A percentile compares a stretch with the other conserved stretches of the same genome.
Evolutionary conservation across 495 filamentous ascomycete species (phyloP).

Genomic region (Chaetomium fimeti): DNA sequence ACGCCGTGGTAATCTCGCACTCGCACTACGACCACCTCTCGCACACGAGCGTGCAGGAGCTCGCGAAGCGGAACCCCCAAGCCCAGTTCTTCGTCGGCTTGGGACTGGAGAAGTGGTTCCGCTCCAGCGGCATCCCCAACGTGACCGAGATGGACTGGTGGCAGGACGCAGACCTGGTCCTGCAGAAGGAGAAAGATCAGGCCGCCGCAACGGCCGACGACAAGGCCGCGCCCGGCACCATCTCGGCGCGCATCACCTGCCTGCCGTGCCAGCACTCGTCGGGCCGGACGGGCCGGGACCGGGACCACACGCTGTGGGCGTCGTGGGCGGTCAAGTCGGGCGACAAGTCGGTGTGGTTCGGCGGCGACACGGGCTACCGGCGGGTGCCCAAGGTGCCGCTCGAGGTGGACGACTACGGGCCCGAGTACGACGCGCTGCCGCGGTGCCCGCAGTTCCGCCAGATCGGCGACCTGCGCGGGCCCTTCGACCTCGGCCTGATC

Average conservation of each 20-base stretch:
- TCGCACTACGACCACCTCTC: conserved; percentile 95
- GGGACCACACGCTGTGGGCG: conserved; percentile 75
- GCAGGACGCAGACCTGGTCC: conserved; percentile 72
- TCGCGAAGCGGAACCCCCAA: conserved; percentile 69
- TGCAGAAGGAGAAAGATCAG: conserved; percentile 42
- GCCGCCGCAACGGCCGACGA: neutral
- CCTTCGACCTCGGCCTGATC: conserved; percentile 90
- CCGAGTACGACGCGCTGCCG: conserved; percentile 65
- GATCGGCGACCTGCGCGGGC: conserved; percentile 76
- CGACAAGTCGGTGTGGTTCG: conserved; percentile 72
- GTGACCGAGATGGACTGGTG: conserved; percentile 96
- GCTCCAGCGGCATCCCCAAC: conserved; percentile 60
- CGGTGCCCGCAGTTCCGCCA: conserved; percentile 83
- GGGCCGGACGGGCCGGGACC: conserved; percentile 66
- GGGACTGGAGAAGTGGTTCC: conserved; percentile 88
- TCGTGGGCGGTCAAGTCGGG: conserved; percentile 81
- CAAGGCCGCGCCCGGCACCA: conserved; percentile 40
- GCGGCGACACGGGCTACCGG: conserved; percentile 79
- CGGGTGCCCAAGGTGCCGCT: conserved; percentile 63
- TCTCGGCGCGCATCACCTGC: conserved; percentile 74
- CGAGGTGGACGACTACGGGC: conserved; percentile 68
- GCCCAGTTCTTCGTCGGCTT: conserved; percentile 88
- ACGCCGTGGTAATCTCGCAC: conserved; percentile 88
- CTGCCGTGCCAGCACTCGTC: conserved; percentile 85
- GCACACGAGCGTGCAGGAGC: conserved; percentile 66